phyloP scores from a whole-genome alignment of 2,329 filamentous ascomycete genomes.

The Diaporthe amygdali region DNA sequence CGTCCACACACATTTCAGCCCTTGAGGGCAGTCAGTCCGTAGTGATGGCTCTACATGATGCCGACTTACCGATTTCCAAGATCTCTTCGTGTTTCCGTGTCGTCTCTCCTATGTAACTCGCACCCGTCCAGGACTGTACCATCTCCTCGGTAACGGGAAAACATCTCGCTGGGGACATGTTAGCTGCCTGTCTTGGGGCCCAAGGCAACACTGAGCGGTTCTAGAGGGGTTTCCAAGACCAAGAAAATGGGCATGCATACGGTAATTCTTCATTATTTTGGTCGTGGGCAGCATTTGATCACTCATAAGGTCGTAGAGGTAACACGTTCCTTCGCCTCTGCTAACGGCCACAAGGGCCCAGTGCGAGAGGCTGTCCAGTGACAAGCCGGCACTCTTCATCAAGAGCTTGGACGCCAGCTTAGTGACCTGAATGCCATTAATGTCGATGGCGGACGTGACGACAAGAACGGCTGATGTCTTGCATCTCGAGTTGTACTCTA shows the following conservation, averaged over 20 bases:
- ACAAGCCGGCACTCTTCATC: constrained; percentile 25
- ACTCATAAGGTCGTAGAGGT: constrained; percentile 18
- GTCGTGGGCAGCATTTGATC: constrained; percentile 24
- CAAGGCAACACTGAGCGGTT: background rate
- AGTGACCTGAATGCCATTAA: constrained; percentile 24
- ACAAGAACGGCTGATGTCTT: constrained; percentile 23
- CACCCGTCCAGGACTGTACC: constrained; percentile 35
- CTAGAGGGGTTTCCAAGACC: background rate
- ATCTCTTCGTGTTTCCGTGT: constrained; percentile 37
- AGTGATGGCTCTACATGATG: background rate
- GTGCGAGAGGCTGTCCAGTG: constrained; percentile 23
- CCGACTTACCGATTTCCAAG: constrained; percentile 32
- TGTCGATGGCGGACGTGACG: constrained; percentile 22
- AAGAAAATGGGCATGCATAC: background rate
- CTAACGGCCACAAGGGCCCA: constrained; percentile 25
- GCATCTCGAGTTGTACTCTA: constrained; percentile 22
- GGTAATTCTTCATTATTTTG: constrained; percentile 28
- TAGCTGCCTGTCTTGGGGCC: background rate
- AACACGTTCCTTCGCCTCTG: constrained; percentile 19
- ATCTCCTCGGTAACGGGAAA: constrained; percentile 35
- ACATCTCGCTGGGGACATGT: constrained; percentile 27
- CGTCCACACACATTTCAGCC: background rate
- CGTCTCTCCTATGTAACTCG: constrained; percentile 39
- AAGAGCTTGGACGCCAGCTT: constrained; percentile 23
- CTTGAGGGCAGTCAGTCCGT: background rate